These are phyloP conservation scores for Garcileccinum viscosum DNA, from an alignment of 1,284 basidiomycete genomes.

Conservation along the genomic window DNA sequence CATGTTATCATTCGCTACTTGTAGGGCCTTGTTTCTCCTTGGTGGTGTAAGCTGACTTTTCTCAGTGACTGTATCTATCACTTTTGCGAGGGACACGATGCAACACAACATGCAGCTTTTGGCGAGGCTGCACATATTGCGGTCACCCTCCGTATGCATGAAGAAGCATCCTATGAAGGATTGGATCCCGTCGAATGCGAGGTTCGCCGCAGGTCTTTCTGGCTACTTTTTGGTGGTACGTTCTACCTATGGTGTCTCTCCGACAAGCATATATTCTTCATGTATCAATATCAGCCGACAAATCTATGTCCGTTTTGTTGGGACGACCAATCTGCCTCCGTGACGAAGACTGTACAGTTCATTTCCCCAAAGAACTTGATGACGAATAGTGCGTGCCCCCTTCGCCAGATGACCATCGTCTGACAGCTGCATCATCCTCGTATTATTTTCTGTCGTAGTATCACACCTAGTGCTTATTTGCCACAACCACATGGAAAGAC, in stretches of 20 bases:
- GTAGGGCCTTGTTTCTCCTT: conserved; percentile 50
- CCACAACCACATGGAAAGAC: conserved; percentile 84
- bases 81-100: conserved; percentile 86
- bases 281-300: conserved; percentile 64
- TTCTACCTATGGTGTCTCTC: conserved; percentile 30
- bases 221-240: conserved; percentile 82
- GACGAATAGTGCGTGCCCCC: conserved; percentile 76
- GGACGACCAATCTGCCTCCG: conserved; percentile 81
- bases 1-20: conserved; percentile 85
- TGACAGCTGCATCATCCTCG: conserved; percentile 25
- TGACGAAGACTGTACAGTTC: conserved; percentile 86
- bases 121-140: conserved; percentile 84
- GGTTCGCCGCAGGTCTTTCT: conserved; percentile 81
- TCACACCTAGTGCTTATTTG: conserved; percentile 79
- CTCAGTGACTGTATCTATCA: conserved; percentile 80
- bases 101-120: conserved; percentile 84
- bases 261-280: background rate
- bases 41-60: conserved; percentile 18
- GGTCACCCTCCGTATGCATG: conserved; percentile 81
- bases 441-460: conserved; percentile 50
- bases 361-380: conserved; percentile 84
- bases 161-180: conserved; percentile 79
- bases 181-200: conserved; percentile 87
- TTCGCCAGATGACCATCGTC: conserved; percentile 40
- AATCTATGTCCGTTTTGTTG: conserved; percentile 85